phyloP scores from a whole-genome alignment of 1,139 yeast genomes.

The Yamadazyma membranifaciens region DNA sequence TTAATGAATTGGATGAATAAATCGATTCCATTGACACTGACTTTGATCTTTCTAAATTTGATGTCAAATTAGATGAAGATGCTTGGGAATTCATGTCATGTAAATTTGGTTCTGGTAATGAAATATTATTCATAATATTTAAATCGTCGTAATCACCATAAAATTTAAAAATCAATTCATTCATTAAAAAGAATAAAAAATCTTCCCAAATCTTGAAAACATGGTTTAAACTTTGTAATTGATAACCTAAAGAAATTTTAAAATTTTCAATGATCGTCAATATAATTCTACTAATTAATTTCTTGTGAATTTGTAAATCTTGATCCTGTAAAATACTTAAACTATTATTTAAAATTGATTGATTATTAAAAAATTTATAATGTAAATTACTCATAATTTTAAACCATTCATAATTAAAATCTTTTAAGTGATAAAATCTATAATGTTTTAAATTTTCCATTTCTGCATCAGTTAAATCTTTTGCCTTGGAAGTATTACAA shows the following conservation, averaged over 20 bases:
- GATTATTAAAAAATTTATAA: conserved; percentile 16
- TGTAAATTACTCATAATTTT: conserved; percentile 24
- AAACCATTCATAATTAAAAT: conserved; percentile 25
- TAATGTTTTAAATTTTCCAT: conserved; percentile 18
- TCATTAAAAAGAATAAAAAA: conserved; percentile 12
- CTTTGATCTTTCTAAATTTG: background rate
- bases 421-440: conserved; percentile 26
- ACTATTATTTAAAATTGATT: conserved; percentile 11
- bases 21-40: background rate
- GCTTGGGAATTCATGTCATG: conserved; percentile 8
- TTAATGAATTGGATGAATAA: conserved; percentile 3
- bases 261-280: conserved; percentile 16
- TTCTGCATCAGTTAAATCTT: conserved; percentile 19
- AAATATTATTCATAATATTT: conserved; percentile 3
- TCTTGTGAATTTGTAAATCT: conserved; percentile 13
- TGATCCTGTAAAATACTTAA: conserved; percentile 10
- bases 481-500: conserved; percentile 11
- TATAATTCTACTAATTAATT: conserved; percentile 12
- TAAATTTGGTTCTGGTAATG: conserved; percentile 17
- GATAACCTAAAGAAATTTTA: conserved; percentile 7
- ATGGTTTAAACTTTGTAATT: conserved; percentile 4
- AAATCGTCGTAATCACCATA: conserved; percentile 10
- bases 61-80: conserved; percentile 2
- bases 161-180: conserved; percentile 13
- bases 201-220: conserved; percentile 13